Conservation (phyloP, 495 filamentous ascomycete species). For the Barbatosphaeria neglecta region DNA sequence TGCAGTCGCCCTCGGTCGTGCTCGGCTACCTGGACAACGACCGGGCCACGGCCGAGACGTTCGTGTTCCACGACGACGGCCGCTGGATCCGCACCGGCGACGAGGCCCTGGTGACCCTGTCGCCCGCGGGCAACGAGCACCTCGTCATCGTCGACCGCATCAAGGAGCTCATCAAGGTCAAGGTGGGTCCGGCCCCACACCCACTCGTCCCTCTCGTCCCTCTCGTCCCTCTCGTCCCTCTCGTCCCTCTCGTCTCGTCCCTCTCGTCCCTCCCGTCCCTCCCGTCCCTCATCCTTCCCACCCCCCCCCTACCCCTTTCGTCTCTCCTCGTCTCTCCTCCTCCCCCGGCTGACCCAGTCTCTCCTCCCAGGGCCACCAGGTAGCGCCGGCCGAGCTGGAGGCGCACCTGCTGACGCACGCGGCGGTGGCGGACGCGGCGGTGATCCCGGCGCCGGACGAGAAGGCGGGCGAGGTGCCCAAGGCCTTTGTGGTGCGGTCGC, state of each 20-base stretch:
- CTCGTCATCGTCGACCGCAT: constrained; percentile 77
- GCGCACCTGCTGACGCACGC: constrained; percentile 77
- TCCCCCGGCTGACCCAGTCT: not conserved
- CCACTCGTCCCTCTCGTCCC: no score
- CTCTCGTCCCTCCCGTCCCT: no score
- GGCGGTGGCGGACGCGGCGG: constrained; percentile 69
- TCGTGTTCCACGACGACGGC: constrained; percentile 54
- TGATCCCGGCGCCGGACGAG: constrained; percentile 70
- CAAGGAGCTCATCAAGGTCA: constrained; percentile 92
- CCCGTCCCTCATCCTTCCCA: no score
- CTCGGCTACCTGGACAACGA: constrained; percentile 81
- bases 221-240: no score
- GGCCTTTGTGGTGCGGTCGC: constrained; percentile 70
- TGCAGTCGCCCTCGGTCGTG: constrained; percentile 65
- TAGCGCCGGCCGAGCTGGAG: constrained; percentile 85
- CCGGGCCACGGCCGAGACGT: constrained; percentile 71
- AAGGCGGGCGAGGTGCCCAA: constrained; percentile 74
- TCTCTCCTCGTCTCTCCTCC: no score
- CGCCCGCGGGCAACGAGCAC: constrained; percentile 60
- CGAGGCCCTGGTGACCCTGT: constrained; percentile 58
- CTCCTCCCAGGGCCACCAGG: constrained; percentile 63
- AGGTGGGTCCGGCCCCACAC: constrained; percentile 47
- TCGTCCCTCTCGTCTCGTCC: no score
- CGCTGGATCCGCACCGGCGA: constrained; percentile 83
- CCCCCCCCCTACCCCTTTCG: no score